Evolutionary conservation across 2,329 filamentous ascomycete species (phyloP), one percentile per base, ranked within the genome.

Genomic region (Nemania serpens): DNA sequence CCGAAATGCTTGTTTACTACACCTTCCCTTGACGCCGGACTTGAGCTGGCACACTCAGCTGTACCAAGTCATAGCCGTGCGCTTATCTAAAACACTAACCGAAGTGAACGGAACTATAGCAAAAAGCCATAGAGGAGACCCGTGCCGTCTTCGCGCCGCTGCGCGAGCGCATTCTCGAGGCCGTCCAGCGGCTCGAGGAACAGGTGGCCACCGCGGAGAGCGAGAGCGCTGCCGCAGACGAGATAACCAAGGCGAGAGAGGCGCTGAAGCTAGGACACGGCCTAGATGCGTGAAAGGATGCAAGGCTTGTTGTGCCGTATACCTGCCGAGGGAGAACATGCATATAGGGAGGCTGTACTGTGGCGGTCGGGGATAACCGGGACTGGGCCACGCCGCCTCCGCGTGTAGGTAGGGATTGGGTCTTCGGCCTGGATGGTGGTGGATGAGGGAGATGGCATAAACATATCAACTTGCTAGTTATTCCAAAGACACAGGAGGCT

Each of bases 41-140:
- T n/a, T n/a, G n/a, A n/a, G n/a, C n/a, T n/a, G n/a, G n/a, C n/a
- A n/a, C n/a, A n/a, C n/a, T n/a, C 7, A 29, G 25, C 25, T 29
- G 25, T 7, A 29, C 25, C 25, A 3, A 7, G 25, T 4, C 25
- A 7, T 29, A 7, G 25, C 7, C 25, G 7, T 29, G 25, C 25
- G 7, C 25, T 3, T 29, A 29, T 29, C 7, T 29, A 3, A 29
- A 4, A 29, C 25, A 3, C 25, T 7, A 7, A 7, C 7, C 4
- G 25, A 7, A 29, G 7, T 29, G 3, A 29, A 29, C 12, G 42
- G 63, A 10, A 52, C 46, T 51, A 29, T 29, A 97, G 93, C 84
- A 85, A 78, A 84, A 86, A 79, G 93, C 91, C 20, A 80, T 93
- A n/a, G 87, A 93, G 66, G 91, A 99, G 78, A 98, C 95, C 9